A percentile compares a stretch with the other conserved stretches of the same genome.
Conservation (phyloP, 176 grass and related monocot genomes). For the sorghum (Sorghum bicolor) region Sorghum_bicolor_NCBIv3 NC_012873.2:60890501-60891000, state of each 20-base stretch:
- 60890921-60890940: constrained; percentile 28
- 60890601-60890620: constrained; percentile 32
- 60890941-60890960: constrained; percentile 39
- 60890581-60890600: constrained; percentile 49
- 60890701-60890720: constrained; percentile 67
- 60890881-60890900: constrained; percentile 47
- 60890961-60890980: constrained; percentile 39
- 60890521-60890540: neutral
- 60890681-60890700: constrained; percentile 56
- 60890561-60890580: constrained; percentile 54
- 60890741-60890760: constrained; percentile 42
- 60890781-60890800: constrained; percentile 29
- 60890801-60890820: constrained; percentile 44
- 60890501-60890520: constrained; percentile 31
- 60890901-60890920: constrained; percentile 66
- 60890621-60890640: constrained; percentile 66
- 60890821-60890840: constrained; percentile 31
- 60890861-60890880: constrained; percentile 53
- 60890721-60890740: constrained; percentile 41
- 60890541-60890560: constrained; percentile 68
- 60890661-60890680: constrained; percentile 50
- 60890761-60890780: constrained; percentile 32
- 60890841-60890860: constrained; percentile 12
- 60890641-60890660: constrained; percentile 70
- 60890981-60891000: constrained; percentile 48